Percentiles rank a stretch among this genome's conserved stretches.
These are phyloP conservation scores for Aspergillus versicolor DNA, from an alignment of 2,329 filamentous ascomycete species.

Conservation along the genomic window DNA sequence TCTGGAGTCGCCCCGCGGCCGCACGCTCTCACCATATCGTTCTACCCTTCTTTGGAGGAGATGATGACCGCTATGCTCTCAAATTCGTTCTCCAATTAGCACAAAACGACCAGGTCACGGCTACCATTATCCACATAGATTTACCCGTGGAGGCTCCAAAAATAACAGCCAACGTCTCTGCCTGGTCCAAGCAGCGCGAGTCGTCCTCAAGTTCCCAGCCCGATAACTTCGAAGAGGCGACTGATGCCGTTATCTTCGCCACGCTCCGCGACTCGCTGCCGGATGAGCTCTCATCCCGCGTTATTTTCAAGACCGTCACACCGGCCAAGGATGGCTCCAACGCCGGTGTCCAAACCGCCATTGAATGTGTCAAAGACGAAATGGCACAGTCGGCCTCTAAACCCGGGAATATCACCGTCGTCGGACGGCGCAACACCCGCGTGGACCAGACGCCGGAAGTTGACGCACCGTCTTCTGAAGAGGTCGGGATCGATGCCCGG, in stretches of 20 bases:
- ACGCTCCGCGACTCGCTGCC: conserved; percentile 58
- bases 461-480: conserved; percentile 35
- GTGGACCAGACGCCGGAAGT: conserved; percentile 8
- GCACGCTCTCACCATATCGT: conserved; percentile 72
- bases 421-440: conserved; percentile 53
- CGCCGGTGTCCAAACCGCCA: conserved; percentile 38
- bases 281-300: conserved; percentile 50
- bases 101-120: conserved; percentile 74
- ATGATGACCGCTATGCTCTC: conserved; percentile 77
- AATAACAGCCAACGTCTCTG: background rate
- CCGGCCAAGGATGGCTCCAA: conserved; percentile 45
- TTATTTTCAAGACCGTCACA: conserved; percentile 53
- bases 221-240: conserved; percentile 29
- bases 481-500: conserved; percentile 30
- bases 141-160: conserved; percentile 16
- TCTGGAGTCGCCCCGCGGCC: conserved; percentile 59
- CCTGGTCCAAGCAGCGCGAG: background rate
- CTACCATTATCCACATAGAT: conserved; percentile 67
- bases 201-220: background rate
- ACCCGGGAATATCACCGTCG: conserved; percentile 68
- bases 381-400: conserved; percentile 63
- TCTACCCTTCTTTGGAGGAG: conserved; percentile 80
- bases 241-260: conserved; percentile 57
- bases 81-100: conserved; percentile 81
- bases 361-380: conserved; percentile 58